phyloP scores from a whole-genome alignment of 208 protist genomes.

The Kentomonas sorsogonicus region DNA sequence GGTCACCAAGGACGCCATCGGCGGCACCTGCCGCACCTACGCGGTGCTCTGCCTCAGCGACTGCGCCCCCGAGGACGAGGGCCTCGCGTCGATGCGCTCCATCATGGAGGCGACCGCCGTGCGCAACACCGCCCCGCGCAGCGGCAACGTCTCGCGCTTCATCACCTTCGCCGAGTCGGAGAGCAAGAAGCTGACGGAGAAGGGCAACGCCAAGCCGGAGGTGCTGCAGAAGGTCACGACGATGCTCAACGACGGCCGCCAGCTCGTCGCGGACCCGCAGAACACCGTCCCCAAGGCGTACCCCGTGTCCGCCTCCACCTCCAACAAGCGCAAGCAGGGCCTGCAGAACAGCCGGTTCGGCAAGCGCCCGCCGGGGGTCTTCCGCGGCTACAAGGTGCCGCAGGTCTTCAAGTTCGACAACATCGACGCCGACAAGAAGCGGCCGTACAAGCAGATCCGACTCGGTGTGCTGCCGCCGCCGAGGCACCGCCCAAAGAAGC shows the following conservation, averaged over 20 bases:
- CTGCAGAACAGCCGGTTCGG: no score
- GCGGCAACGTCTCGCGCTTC: constrained; percentile 52
- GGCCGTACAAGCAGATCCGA: no score
- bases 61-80: constrained; percentile 12
- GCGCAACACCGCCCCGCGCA: constrained; percentile 42
- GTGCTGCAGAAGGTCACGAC: constrained; percentile 31
- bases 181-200: constrained; percentile 34
- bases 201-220: constrained; percentile 24
- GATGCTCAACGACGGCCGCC: constrained; percentile 41
- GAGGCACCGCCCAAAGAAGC: no score
- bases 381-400: no score
- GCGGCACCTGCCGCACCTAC: constrained; percentile 40
- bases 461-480: no score
- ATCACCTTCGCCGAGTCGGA: constrained; percentile 38
- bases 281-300: constrained; percentile 34
- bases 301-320: no score
- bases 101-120: constrained; percentile 21
- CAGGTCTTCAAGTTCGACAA: no score
- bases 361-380: no score
- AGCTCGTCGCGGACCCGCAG: constrained; percentile 39
- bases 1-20: constrained; percentile 41
- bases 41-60: constrained; percentile 30
- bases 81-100: constrained; percentile 14
- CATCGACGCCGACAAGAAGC: no score
- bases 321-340: no score